A percentile compares a stretch with the other conserved stretches of the same genome.
phyloP scores from a whole-genome alignment of 805 yeast species.

The Ogataea degrootiae region DNA sequence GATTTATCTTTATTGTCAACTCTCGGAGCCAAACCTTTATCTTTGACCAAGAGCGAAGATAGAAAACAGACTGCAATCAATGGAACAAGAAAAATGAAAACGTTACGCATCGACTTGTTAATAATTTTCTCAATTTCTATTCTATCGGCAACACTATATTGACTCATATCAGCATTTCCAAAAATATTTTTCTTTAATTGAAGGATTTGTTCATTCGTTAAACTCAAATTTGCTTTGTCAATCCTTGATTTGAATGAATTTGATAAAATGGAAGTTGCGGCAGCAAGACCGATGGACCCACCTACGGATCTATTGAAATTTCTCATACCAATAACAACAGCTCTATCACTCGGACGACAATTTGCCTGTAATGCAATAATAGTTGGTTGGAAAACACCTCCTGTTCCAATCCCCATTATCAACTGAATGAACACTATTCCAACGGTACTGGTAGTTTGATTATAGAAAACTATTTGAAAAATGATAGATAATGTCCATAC shows the following conservation, averaged over 20 bases:
- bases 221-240: constrained; percentile 4
- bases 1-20: not conserved
- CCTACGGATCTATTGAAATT: constrained; percentile 56
- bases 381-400: constrained; percentile 50
- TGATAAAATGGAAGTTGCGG: constrained; percentile 29
- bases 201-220: constrained; percentile 8
- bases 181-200: constrained; percentile 29
- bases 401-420: constrained; percentile 41
- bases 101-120: constrained; percentile 27
- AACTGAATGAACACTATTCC: constrained; percentile 33
- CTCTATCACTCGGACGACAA: constrained; percentile 45
- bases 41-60: constrained; percentile 31
- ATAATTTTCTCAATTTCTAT: constrained; percentile 21
- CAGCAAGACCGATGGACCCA: constrained; percentile 56
- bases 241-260: constrained; percentile 20
- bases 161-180: constrained; percentile 23
- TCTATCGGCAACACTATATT: constrained; percentile 22
- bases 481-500: constrained; percentile 40
- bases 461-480: constrained; percentile 31
- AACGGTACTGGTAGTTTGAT: constrained; percentile 27
- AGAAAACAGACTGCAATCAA: constrained; percentile 32
- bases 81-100: constrained; percentile 34
- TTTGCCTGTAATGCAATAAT: constrained; percentile 55
- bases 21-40: constrained; percentile 36
- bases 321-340: constrained; percentile 54